phyloP scores from a whole-genome alignment of 108 stramenopile species.

The Nitzschia palea region DNA sequence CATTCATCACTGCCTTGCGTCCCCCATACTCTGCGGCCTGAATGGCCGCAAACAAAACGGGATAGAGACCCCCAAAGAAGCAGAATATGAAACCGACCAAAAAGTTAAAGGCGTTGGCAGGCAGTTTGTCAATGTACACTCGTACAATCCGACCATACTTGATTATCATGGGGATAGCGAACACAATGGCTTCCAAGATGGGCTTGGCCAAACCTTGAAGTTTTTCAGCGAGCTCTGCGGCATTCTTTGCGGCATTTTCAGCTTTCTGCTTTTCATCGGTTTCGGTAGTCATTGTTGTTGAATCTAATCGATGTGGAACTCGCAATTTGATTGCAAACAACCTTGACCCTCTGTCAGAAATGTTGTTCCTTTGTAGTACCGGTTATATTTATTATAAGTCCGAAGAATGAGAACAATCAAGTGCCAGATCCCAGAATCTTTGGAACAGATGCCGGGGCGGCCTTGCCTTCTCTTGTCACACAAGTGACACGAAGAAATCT shows the following conservation, averaged over 20 bases:
- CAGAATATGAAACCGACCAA: conserved; percentile 83
- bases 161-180: conserved; percentile 42
- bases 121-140: conserved; percentile 50
- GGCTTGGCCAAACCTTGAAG: conserved; percentile 43
- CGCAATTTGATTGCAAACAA: too few relatives aligned
- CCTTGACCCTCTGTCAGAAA: too few relatives aligned
- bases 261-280: conserved; percentile 23
- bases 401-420: too few relatives aligned
- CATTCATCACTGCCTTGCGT: conserved; percentile 54
- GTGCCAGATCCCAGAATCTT: too few relatives aligned
- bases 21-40: conserved; percentile 91
- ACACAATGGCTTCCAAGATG: conserved; percentile 33
- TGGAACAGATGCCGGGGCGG: too few relatives aligned
- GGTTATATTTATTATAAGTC: too few relatives aligned
- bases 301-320: too few relatives aligned
- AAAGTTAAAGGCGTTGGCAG: conserved; percentile 52
- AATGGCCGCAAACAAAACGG: conserved; percentile 88
- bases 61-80: conserved; percentile 96
- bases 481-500: too few relatives aligned
- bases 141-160: conserved; percentile 7
- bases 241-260: conserved; percentile 1
- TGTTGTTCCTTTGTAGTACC: too few relatives aligned
- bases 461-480: too few relatives aligned
- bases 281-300: conserved; percentile 24
- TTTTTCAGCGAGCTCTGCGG: conserved; percentile 22